phyloP scores from a whole-genome alignment of 306 rosid species.

The Hylodesmum podocarpum region DNA sequence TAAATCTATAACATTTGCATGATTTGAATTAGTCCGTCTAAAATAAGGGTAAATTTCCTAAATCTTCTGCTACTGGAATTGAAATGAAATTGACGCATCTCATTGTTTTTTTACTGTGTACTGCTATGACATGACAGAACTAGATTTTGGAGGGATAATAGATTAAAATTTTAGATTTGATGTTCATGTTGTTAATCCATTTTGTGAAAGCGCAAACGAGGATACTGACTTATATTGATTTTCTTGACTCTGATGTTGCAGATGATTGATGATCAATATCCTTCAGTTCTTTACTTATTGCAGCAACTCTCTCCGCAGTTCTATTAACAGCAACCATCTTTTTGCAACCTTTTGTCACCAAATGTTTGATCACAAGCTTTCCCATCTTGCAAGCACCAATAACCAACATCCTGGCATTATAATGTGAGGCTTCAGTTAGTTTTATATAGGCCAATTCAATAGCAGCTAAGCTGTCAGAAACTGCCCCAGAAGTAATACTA shows the following conservation, averaged over 20 bases:
- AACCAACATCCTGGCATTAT: slow-evolving; percentile 67
- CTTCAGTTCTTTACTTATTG: slow-evolving; percentile 64
- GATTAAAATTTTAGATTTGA: slow-evolving; percentile 1
- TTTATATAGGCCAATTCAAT: slow-evolving; percentile 93
- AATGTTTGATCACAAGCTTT: no score
- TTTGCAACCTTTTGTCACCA: slow-evolving; percentile 85
- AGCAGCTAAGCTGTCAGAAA: slow-evolving; percentile 95
- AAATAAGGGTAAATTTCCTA: not conserved
- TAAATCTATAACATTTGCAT: not conserved
- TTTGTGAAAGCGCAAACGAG: not conserved
- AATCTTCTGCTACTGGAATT: not conserved
- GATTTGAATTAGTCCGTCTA: not conserved
- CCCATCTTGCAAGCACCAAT: slow-evolving; percentile 99
- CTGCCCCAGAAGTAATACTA: slow-evolving; percentile 93
- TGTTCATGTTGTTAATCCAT: slow-evolving; percentile 17
- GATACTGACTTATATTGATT: slow-evolving; percentile 12
- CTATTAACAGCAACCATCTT: slow-evolving; percentile 88
- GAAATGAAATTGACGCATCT: slow-evolving; percentile 41
- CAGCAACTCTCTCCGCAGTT: slow-evolving; percentile 77
- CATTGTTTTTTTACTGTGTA: slow-evolving; percentile 29
- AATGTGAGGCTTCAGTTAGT: slow-evolving; percentile 71
- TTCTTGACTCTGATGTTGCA: slow-evolving; percentile 35
- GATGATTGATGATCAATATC: slow-evolving; percentile 88
- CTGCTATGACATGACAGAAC: not conserved
- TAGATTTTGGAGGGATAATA: not conserved